These are phyloP conservation scores for Coemansia sp. DNA, from an alignment of 192 early-diverging fungal species.

Conservation along the genomic window DNA sequence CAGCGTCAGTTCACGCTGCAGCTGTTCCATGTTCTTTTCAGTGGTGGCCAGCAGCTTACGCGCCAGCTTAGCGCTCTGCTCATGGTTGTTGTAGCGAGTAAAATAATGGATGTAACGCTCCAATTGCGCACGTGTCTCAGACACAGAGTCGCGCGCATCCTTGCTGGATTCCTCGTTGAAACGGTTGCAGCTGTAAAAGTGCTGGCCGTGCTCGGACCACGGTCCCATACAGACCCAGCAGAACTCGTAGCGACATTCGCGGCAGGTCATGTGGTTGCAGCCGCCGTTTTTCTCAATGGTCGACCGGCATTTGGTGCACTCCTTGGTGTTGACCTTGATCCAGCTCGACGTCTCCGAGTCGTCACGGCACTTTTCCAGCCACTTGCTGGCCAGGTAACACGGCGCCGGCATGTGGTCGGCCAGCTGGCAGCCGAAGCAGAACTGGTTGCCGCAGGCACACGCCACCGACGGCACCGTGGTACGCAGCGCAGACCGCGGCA, in stretches of 20 bases:
- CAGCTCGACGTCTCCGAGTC: constrained; percentile 98
- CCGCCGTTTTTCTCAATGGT: constrained; percentile 99
- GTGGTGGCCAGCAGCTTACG: constrained; percentile 62
- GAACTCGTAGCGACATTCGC: constrained; percentile 96
- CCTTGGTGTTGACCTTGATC: constrained; percentile 93
- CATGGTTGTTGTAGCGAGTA: constrained; percentile 97
- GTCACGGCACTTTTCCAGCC: constrained; percentile 95
- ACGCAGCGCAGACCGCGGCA: constrained; percentile 64
- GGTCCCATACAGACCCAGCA: constrained; percentile 99
- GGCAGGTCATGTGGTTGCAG: constrained; percentile 99
- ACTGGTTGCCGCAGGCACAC: constrained; percentile 75
- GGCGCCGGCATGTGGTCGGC: constrained; percentile 84
- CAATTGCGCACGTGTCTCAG: constrained; percentile 81
- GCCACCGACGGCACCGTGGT: constrained; percentile 83
- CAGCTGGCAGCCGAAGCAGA: constrained; percentile 92
- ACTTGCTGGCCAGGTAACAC: constrained; percentile 78
- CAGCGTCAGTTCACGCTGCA: constrained; percentile 84
- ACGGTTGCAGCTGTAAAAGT: constrained; percentile 97
- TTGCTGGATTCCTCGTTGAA: constrained; percentile 89
- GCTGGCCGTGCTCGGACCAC: constrained; percentile 94
- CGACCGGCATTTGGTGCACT: constrained; percentile 90
- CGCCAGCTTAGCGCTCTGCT: constrained; percentile 89
- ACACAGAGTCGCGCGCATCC: constrained; percentile 82
- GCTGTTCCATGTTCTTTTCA: constrained; percentile 80
- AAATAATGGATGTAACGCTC: constrained; percentile 98